Evolutionary conservation across 371 early-diverging fungal genomes (phyloP), one percentile per base, ranked within the genome.

Genomic region (Mucor racemosus): DNA sequence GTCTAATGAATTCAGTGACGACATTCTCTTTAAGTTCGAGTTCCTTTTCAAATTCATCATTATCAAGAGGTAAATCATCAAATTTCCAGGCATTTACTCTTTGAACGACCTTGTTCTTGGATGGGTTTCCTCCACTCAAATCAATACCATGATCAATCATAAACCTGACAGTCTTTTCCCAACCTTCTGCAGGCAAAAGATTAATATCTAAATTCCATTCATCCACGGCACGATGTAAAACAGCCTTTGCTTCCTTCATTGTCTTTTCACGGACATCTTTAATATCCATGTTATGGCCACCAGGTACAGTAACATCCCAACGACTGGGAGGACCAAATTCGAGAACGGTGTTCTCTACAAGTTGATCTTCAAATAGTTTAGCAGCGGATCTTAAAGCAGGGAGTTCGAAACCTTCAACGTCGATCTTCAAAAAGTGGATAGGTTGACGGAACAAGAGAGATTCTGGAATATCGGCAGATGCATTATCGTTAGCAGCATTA

Each of bases 371-470:
- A 61, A 71, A 82, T 9, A 82, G 58, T 21, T 61, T 63, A 33
- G 72, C 56, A 10, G 82, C 82, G 9, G 78, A 77, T 31, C 75
- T 75, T 9, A 82, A 64, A 8, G 82, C 79, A 33, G 72, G 76
- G 19, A 82, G 38, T 44, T 82, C 82, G 58, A 82, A 82, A 11
- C 82, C 82, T 69, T 82, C 82, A 3, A 82, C 82, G 56, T 82
- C 82, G 46, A 82, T 76, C 72, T 82, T 82, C 33, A 82, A 64
- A 58, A 82, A 82, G 65, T 82, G 82, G 48, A 82, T 79, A 13
- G 79, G 82, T 13, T 79, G 70, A 15, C 75, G 73, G 26, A 77
- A 65, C 14, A 71, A n/a, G 7, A 82, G 57, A 4, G 71, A 50
- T 56, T 76, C 67, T 10, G 62, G 40, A 15, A 75, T 65, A 0